These are phyloP conservation scores for Leccinum cinnamomeum DNA, from an alignment of 1,284 basidiomycete genomes.

Conservation along the genomic window DNA sequence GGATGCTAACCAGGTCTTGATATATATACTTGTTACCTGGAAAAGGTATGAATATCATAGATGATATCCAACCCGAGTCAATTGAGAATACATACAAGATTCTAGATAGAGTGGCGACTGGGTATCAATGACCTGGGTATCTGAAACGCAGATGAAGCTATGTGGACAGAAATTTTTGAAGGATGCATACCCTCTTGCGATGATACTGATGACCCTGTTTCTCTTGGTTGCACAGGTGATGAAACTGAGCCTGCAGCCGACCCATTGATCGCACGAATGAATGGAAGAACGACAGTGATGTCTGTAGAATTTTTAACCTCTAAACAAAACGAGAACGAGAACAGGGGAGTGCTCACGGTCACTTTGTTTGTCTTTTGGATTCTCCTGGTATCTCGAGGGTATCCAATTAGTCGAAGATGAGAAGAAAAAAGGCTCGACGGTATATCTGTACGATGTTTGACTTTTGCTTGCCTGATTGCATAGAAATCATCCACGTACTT, in stretches of 20 bases:
- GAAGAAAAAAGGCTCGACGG: constrained; percentile 57
- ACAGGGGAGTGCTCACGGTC: constrained; percentile 43
- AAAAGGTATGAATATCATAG: not conserved
- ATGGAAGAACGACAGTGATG: constrained; percentile 52
- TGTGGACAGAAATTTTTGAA: not conserved
- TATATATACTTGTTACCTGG: constrained; percentile 37
- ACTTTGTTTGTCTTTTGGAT: constrained; percentile 34
- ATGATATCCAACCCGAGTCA: not conserved
- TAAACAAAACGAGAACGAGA: not conserved
- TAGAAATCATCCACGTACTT: constrained; percentile 32
- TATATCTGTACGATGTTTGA: constrained; percentile 20
- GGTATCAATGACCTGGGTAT: constrained; percentile 31
- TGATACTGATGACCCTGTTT: not conserved
- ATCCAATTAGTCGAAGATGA: constrained; percentile 58
- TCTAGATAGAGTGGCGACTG: constrained; percentile 29
- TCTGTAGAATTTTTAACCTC: constrained; percentile 34
- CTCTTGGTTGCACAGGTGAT: not conserved
- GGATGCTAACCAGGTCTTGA: constrained; percentile 49
- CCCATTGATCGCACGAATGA: constrained; percentile 35
- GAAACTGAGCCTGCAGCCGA: not conserved
- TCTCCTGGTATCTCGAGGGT: constrained; percentile 53
- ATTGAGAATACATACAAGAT: constrained; percentile 20
- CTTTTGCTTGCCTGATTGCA: not conserved
- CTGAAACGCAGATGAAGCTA: constrained; percentile 16
- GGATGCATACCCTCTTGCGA: constrained; percentile 9